Base-by-base conservation (phyloP, 2,329 filamentous ascomycete genomes). In the Diaporthe nobilis region DNA sequence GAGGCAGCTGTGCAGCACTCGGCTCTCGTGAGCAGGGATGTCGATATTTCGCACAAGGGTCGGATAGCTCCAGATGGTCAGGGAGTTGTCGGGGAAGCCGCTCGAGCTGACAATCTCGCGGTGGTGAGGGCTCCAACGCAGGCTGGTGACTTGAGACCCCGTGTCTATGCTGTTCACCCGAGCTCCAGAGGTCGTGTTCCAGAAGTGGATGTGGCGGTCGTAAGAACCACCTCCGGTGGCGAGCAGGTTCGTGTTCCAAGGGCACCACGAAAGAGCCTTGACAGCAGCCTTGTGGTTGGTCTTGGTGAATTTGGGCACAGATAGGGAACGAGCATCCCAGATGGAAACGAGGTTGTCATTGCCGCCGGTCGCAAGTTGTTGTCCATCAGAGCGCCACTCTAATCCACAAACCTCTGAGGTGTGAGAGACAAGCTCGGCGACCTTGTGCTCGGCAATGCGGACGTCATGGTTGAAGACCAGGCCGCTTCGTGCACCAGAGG, bases 261-360 rank as follows among this genome's bases (percentile, higher is more conserved):
- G 97, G 90, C 97, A 99, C 97, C 97, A 99, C 78, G 95, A 94
- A 61, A 99, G 92, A 76, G 97, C 97, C 91, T 99, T 99, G 87
- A 99, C 96, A 60, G 97, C 97, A 74, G 97, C 97, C 86, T 97
- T 97, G 90, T 99, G 97, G 90, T 99, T 99, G 83, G 96, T 98
- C 93, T 99, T 99, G 86, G 95, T 97, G 89, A 98, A 98, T 88
- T 98, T 98, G 84, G 97, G 97, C 13, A 97, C 96, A 25, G 92
- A 93, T 76, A 99, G 90, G 12, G 95, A 97, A 70, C 97, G 95
- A 74, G 97, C 96, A 85, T 99, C 97, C 97, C 97, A 99, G 87
- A 99, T 99, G 81, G 95, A 97, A 79, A 99, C 97, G 73, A 99
- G 90, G 89, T 99, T 99, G 90, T 99, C 97, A 83, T 99, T 99